Conservation (phyloP, 1,284 basidiomycete genomes). For the Cutaneotrichosporon spelunceum region DNA sequence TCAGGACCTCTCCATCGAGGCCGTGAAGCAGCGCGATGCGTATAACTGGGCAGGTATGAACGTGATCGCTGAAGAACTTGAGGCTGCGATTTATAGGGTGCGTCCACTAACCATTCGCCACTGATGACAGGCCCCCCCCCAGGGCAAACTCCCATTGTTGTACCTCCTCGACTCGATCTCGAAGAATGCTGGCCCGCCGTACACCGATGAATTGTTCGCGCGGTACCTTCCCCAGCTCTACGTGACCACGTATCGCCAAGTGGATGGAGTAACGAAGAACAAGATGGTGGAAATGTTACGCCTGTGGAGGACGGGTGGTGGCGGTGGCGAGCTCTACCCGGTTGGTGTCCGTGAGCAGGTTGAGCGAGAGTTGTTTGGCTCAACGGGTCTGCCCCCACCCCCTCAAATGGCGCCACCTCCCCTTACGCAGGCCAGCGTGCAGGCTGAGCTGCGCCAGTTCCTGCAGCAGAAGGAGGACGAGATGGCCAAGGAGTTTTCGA, state of each 20-base stretch:
- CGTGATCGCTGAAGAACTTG: conserved; percentile 81
- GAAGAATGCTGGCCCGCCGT: conserved; percentile 88
- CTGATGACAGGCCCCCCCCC: conserved; percentile 69
- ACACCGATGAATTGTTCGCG: conserved; percentile 72
- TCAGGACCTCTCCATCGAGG: conserved; percentile 88
- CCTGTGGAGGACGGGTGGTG: conserved; percentile 83
- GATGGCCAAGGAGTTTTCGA: conserved; percentile 31
- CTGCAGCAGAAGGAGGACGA: conserved; percentile 40
- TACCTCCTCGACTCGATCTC: conserved; percentile 96
- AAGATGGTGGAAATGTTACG: conserved; percentile 96
- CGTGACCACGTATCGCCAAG: conserved; percentile 75
- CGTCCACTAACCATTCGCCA: conserved; percentile 22
- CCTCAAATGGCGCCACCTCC: neutral
- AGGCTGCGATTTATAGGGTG: conserved; percentile 71
- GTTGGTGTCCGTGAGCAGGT: conserved; percentile 36
- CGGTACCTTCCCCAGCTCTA: conserved; percentile 70
- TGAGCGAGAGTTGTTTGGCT: conserved; percentile 43
- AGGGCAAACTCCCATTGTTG: conserved; percentile 87
- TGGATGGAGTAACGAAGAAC: conserved; percentile 74
- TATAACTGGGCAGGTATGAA: conserved; percentile 69
- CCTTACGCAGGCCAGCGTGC: conserved; percentile 24
- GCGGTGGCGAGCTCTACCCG: conserved; percentile 68
- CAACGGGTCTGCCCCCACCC: conserved; percentile 14
- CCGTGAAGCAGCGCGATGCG: conserved; percentile 63
- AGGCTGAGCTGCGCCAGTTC: conserved; percentile 30